Percentiles rank a stretch among this genome's conserved stretches.
phyloP scores from a whole-genome alignment of 2,329 filamentous ascomycete genomes.

The Xylaria sp. region DNA sequence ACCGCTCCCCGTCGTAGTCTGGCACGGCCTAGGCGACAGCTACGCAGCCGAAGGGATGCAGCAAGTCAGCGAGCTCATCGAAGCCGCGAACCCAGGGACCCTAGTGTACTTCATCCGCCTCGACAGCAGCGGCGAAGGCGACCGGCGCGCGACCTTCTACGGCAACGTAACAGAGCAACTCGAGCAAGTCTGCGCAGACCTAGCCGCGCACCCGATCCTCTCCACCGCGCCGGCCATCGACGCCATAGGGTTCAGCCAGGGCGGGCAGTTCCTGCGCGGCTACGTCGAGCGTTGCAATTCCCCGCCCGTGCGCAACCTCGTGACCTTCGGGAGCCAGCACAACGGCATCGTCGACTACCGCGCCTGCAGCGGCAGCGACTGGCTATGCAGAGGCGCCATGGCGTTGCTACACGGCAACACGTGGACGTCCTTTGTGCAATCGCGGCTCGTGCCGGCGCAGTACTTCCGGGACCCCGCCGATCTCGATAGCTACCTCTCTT shows the following conservation, averaged over 20 bases:
- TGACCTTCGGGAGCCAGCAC: constrained; percentile 91
- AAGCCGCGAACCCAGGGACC: constrained; percentile 78
- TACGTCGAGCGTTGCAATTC: constrained; percentile 86
- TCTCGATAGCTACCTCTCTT: constrained; percentile 74
- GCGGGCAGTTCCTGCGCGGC: constrained; percentile 92
- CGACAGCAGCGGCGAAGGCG: constrained; percentile 66
- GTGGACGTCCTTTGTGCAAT: constrained; percentile 80
- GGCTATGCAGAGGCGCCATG: constrained; percentile 81
- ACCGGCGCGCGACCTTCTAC: constrained; percentile 86
- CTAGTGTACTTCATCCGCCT: constrained; percentile 82
- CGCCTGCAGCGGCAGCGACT: constrained; percentile 72
- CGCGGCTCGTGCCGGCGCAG: constrained; percentile 85
- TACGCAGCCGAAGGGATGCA: constrained; percentile 78
- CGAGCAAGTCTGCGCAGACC: constrained; percentile 74
- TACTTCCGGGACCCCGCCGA: constrained; percentile 81
- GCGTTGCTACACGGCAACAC: constrained; percentile 78
- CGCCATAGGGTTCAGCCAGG: constrained; percentile 93
- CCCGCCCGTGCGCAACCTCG: constrained; percentile 75
- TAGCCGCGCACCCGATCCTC: constrained; percentile 78
- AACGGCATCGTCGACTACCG: constrained; percentile 89
- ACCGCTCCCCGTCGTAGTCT: constrained; percentile 90
- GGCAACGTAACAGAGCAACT: constrained; percentile 87
- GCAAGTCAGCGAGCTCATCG: constrained; percentile 72
- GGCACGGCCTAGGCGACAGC: constrained; percentile 83
- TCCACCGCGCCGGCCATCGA: constrained; percentile 83